Conservation (phyloP, 2,329 filamentous ascomycete genomes). For the Ciborinia camelliae region DNA sequence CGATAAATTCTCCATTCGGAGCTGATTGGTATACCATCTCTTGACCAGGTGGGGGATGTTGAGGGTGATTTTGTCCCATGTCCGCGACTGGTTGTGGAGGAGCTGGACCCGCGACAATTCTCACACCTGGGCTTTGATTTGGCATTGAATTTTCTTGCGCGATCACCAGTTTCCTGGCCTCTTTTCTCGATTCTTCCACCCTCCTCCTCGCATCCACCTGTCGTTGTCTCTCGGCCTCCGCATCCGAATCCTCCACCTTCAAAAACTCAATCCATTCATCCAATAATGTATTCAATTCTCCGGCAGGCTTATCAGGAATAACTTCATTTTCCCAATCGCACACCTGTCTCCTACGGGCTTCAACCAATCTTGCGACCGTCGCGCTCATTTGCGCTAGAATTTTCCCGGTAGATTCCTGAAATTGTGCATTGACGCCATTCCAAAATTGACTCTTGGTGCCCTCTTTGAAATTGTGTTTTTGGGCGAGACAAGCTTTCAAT, state of each 20-base stretch:
- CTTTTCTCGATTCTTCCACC: slow-evolving; percentile 36
- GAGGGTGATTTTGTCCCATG: slow-evolving; percentile 24
- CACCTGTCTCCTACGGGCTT: slow-evolving; percentile 34
- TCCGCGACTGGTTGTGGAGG: slow-evolving; percentile 22
- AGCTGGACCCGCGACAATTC: slow-evolving; percentile 24
- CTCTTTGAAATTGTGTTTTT: slow-evolving; percentile 35
- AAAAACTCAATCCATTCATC: slow-evolving; percentile 38
- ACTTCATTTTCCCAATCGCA: slow-evolving; percentile 37
- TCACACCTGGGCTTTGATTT: slow-evolving; percentile 25
- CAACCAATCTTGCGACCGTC: slow-evolving; percentile 36
- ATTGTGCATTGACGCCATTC: slow-evolving; percentile 34
- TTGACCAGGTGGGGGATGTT: slow-evolving; percentile 13
- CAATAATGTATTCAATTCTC: slow-evolving; percentile 35
- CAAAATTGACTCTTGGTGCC: slow-evolving; percentile 38
- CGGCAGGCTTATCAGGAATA: slow-evolving; percentile 34
- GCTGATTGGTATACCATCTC: slow-evolving; percentile 28
- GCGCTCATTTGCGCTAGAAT: slow-evolving; percentile 38
- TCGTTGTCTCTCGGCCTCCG: slow-evolving; percentile 37
- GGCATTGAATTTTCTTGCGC: slow-evolving; percentile 30
- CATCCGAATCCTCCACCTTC: slow-evolving; percentile 36
- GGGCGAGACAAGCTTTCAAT: slow-evolving; percentile 36
- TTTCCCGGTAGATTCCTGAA: slow-evolving; percentile 36
- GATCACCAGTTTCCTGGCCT: slow-evolving; percentile 35
- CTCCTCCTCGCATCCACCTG: slow-evolving; percentile 36
- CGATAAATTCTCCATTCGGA: slow-evolving; percentile 17